These are phyloP conservation scores for Fagopyrum esculentum DNA, from an alignment of 148 eudicot species.

Conservation along the genomic window DNA sequence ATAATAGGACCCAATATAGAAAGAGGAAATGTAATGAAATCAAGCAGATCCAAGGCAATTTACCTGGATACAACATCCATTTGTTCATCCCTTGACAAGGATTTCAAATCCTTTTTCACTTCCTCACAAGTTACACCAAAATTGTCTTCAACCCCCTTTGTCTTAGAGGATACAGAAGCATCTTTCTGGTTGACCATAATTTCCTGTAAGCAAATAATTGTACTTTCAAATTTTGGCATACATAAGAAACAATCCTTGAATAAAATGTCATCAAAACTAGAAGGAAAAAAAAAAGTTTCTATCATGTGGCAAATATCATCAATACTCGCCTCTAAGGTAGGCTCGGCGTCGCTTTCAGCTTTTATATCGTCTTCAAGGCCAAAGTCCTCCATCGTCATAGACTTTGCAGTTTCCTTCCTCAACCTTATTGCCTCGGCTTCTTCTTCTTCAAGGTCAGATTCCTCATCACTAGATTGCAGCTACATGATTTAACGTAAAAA, in stretches of 20 bases:
- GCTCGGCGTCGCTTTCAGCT: slow-evolving; percentile 65
- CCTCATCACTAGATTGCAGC: slow-evolving; percentile 68
- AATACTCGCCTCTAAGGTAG: slow-evolving; percentile 60
- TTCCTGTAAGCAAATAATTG: slow-evolving; percentile 31
- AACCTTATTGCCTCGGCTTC: slow-evolving; percentile 63
- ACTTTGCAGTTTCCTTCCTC: slow-evolving; percentile 47
- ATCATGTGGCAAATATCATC: not conserved
- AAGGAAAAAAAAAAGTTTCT: too few species aligned
- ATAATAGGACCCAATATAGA: not conserved
- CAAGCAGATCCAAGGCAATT: slow-evolving; percentile 8
- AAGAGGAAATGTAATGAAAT: not conserved
- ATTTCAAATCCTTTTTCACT: slow-evolving; percentile 71
- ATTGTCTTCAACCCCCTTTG: slow-evolving; percentile 33
- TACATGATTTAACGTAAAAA: slow-evolving; percentile 18
- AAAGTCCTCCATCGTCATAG: slow-evolving; percentile 51
- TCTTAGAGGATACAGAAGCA: slow-evolving; percentile 29
- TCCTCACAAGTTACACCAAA: slow-evolving; percentile 39
- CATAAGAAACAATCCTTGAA: not conserved
- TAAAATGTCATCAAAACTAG: not conserved
- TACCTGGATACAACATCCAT: slow-evolving; percentile 88
- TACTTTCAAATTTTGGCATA: not conserved
- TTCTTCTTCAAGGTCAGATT: slow-evolving; percentile 43
- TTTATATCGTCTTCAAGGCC: slow-evolving; percentile 48
- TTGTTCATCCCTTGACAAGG: slow-evolving; percentile 77
- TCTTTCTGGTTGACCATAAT: slow-evolving; percentile 42